Base-by-base conservation (phyloP, 129 eudicot species). In the Silybum marianum region DNA sequence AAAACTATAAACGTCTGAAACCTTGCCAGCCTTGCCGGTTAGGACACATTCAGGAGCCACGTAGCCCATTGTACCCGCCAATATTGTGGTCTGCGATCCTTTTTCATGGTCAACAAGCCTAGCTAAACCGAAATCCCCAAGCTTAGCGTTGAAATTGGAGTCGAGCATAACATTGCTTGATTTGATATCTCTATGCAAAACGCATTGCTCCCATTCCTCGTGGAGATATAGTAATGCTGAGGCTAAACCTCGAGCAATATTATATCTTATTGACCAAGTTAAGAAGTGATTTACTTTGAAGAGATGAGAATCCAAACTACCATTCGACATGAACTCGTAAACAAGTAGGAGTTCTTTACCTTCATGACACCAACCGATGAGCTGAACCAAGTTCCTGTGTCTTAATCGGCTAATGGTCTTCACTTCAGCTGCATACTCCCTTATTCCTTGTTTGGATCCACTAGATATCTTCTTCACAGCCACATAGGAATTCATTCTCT, bases 41-140 rank as follows among this genome's bases (percentile, higher is more conserved):
- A 82, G 51, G 39, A 72, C 60, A 18, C 87, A 85, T 28, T 89
- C 90, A 0, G 89, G 92, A 7, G 92, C 90, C 85, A 89, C 46
- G 69, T 89, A 86, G 9, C 92, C 92, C 83, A 84, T 77, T 13
- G 88, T 84, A 46, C 92, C 89, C 0, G 88, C 92, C 69, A 86
- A 40, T 24, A 81, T 40, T 0, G 90, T 75, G n/a, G 88, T 84
- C 60, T 86, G 80, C 1, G 83, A 78, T 34, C 71, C 90, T 48
- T 81, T 84, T 13, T 68, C 90, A 67, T 86, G 92, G 81, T 89
- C 87, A 28, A 86, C 85, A 22, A 86, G 78, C 76, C 88, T 78
- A 3, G 90, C 90, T 32, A 89, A 77, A 28, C 90, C 92, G 21
- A 89, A 88, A 78, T 89, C 92, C 19, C 92, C 90, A 2, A 89